Evolutionary conservation across 2,329 filamentous ascomycete species (phyloP).

Genomic region (Capronia americana): DNA sequence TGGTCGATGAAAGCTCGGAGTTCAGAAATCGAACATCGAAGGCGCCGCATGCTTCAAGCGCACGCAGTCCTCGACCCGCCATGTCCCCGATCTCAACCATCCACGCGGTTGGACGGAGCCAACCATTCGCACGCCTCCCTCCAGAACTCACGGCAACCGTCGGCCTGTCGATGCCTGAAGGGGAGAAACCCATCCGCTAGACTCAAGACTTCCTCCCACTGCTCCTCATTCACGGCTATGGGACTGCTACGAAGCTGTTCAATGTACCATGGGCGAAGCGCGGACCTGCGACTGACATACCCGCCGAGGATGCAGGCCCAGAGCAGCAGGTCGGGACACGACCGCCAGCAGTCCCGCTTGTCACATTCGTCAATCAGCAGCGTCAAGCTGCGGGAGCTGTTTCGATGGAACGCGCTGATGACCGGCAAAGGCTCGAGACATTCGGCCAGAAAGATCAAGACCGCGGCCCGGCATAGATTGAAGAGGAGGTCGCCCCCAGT

Average conservation of each 20-base stretch:
- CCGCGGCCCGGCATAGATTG: constrained; percentile 18
- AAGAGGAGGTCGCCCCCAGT: constrained; percentile 19
- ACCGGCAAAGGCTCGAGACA: constrained; percentile 24
- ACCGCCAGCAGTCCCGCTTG: constrained; percentile 40
- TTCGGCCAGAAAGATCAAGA: constrained; percentile 26
- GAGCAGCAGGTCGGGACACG: constrained; percentile 40
- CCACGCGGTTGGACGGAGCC: not conserved
- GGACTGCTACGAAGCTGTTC: constrained; percentile 19
- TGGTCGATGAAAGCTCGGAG: not conserved
- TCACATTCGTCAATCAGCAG: constrained; percentile 40
- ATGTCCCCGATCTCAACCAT: not conserved
- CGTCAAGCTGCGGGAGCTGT: constrained; percentile 19
- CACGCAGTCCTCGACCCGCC: no score
- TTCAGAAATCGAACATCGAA: no score
- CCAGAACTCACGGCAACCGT: constrained; percentile 21
- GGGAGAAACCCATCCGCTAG: constrained; percentile 16
- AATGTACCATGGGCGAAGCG: constrained; percentile 18
- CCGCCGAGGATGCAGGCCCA: constrained; percentile 48
- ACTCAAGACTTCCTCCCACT: constrained; percentile 15
- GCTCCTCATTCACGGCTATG: not conserved
- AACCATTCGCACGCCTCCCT: constrained; percentile 17
- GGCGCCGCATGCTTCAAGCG: not conserved
- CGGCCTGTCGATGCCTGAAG: constrained; percentile 20
- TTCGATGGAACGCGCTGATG: constrained; percentile 16
- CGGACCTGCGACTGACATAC: constrained; percentile 42